Evolutionary conservation across 2,329 filamentous ascomycete genomes (phyloP), one percentile per base, ranked within the genome.

Genomic region (Colletotrichum musicola): DNA sequence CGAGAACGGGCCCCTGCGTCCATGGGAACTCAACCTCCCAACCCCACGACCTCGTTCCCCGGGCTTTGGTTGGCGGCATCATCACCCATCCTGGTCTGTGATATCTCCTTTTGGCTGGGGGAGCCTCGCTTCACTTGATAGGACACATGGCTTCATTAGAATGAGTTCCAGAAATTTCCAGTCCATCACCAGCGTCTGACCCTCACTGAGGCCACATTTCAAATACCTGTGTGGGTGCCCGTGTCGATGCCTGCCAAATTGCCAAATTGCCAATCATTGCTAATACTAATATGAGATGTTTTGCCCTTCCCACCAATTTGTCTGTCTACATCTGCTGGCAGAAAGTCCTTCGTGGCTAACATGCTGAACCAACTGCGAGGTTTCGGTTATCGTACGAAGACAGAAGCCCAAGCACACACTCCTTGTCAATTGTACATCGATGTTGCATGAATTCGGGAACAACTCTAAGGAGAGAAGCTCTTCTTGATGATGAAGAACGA

Each of bases 401-500:
- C 9, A 2, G 27, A 30, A 35, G 30, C 10, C 30, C 30, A 35
- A 9, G 30, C 30, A 54, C 20, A 30, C 38, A 20, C 14, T 14
- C 18, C n/a, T n/a, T n/a, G 30, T 16, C 16, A 44, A 35, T 18
- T 18, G 22, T 22, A 30, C 5, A 20, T 35, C n/a, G n/a, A 13
- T 18, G 1, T n/a, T 30, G 16, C 30, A 38, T 16, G 22, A 47
- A 10, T n/a, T 44, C 1, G 20, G 18, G 12, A 9, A 22, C 22
- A 12, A 22, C 25, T 30, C 22, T 53, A 35, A 16, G 63, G 20
- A 12, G 50, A n/a, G 53, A 72, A 72, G 50, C n/a, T 69, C 49
- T 51, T 65, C 65, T 67, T 72, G 49, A 72, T 35, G n/a, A 72
- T 64, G 27, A 72, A 72, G 47, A 72, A 72, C 2, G 71, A 70